phyloP scores from a whole-genome alignment of 768 basidiomycete species.

The Daedaleopsis nitida region DNA sequence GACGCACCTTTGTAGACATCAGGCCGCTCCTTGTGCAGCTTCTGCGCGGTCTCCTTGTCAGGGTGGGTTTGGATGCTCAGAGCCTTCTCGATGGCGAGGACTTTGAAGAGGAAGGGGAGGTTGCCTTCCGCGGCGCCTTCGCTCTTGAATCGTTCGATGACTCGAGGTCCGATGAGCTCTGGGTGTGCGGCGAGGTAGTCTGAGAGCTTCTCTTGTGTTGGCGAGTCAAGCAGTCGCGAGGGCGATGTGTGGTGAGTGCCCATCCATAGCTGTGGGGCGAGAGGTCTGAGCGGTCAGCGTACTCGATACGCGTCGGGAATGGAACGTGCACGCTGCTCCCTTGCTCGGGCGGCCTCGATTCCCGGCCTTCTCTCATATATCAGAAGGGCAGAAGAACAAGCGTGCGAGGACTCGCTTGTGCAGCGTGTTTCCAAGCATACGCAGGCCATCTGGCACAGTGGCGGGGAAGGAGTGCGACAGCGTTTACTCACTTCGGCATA shows the following conservation, averaged over 20 bases:
- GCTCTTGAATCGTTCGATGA: conserved; percentile 23
- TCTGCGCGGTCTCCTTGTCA: conserved; percentile 54
- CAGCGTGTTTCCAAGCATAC: too few species aligned
- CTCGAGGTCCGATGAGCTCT: conserved; percentile 50
- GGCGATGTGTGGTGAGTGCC: conserved; percentile 88
- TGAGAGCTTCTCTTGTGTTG: conserved; percentile 49
- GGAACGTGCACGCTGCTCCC: too few species aligned
- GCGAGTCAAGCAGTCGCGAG: conserved; percentile 47
- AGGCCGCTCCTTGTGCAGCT: conserved; percentile 54
- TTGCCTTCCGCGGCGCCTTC: conserved; percentile 30
- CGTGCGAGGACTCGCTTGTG: too few species aligned
- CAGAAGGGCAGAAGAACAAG: too few species aligned
- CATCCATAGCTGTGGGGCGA: conserved; percentile 87
- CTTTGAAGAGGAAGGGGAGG: conserved; percentile 59
- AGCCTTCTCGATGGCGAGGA: conserved; percentile 59
- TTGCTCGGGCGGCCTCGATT: too few species aligned
- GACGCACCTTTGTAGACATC: conserved; percentile 87
- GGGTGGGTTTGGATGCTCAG: conserved; percentile 64
- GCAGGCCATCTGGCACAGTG: background rate
- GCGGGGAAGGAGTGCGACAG: background rate
- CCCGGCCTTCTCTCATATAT: too few species aligned
- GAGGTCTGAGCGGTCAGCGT: background rate
- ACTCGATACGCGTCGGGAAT: too few species aligned
- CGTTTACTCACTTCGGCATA: conserved; percentile 85
- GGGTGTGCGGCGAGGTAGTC: conserved; percentile 67